phyloP scores from a whole-genome alignment of 2,329 filamentous ascomycete genomes.

The Didymella segeticola region DNA sequence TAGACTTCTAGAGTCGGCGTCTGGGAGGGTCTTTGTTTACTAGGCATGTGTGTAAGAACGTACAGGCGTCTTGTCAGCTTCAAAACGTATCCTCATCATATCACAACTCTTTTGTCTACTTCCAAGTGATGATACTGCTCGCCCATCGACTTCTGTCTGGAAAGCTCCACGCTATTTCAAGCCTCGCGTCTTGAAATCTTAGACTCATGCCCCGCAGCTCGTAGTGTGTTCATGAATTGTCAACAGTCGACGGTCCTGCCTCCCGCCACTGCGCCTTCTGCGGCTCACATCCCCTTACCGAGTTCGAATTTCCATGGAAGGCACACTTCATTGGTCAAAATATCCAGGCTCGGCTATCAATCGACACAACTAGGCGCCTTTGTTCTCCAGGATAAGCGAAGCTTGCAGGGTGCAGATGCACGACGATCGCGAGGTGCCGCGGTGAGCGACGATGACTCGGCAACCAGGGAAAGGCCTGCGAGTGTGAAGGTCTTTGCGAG shows the following conservation, averaged over 20 bases:
- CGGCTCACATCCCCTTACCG: not conserved
- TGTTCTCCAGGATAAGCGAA: not conserved
- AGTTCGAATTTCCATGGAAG: not conserved
- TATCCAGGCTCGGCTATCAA: not conserved
- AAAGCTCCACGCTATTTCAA: not conserved
- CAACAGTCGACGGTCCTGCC: not conserved
- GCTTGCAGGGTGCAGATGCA: constrained; percentile 1
- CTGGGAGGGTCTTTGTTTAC: constrained; percentile 1
- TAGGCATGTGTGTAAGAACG: not conserved
- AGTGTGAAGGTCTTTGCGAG: not conserved
- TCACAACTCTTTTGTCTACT: too few relatives aligned
- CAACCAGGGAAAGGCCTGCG: not conserved
- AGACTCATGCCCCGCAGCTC: not conserved
- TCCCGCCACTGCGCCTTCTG: not conserved
- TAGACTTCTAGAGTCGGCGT: not conserved
- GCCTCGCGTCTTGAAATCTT: not conserved
- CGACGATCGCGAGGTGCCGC: not conserved
- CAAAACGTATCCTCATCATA: not conserved
- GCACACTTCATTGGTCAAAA: not conserved
- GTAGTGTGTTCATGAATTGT: not conserved
- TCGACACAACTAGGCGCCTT: not conserved
- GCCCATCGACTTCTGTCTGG: not conserved
- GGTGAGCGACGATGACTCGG: not conserved
- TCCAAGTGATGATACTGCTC: not conserved
- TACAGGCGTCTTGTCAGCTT: not conserved